Base-by-base conservation (phyloP, 352 stramenopile genomes). In the Phytophthora cactorum region DNA sequence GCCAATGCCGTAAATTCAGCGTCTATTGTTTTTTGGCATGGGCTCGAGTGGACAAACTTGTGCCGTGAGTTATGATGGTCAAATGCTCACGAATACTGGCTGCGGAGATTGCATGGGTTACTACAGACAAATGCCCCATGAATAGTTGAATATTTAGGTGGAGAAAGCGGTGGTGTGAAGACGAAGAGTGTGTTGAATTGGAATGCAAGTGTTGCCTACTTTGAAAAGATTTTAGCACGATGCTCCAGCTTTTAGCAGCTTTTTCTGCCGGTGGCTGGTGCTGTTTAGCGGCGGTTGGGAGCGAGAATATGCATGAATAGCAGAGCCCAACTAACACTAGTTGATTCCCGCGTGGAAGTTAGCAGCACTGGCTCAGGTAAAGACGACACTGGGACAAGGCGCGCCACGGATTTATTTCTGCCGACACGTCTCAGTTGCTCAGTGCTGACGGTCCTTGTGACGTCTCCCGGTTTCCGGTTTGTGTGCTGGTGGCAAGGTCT, bases 311-410 rank as follows among this genome's bases (percentile, higher is more conserved):
- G 22, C 22, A 22, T 22, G 22, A 22, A 22, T 22, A 22, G 22
- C 22, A 22, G 22, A 22, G 22, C 22, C 22, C 22, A 22, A 22
- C 22, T 22, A 22, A 22, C 22, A 4, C 29, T 34, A 8, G 29
- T 34, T 34, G 29, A 34, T 34, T 7, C 29, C 29, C 29, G 29
- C 29, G 29, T 34, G 29, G 29, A 7, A 22, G 22, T 22, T 22
- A 22, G 6, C 10, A 43, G 10, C 36, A 43, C 12, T 11, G 9
- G 36, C 5, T 43, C 4, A 14, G 6, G 36, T 59, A 63, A 57
- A 46, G 43, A 32, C 28, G 54, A 17, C n/a, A 52, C 34, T 68
- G 52, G 52, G 61, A 68, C 45, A 47, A 36, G 36, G 6, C 14
- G 9, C 12, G n/a, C 5, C 9, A 6, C 12, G 34, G 52, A 68